These are phyloP conservation scores for Boletus huronensis DNA, from an alignment of 768 basidiomycete species.

Conservation along the genomic window DNA sequence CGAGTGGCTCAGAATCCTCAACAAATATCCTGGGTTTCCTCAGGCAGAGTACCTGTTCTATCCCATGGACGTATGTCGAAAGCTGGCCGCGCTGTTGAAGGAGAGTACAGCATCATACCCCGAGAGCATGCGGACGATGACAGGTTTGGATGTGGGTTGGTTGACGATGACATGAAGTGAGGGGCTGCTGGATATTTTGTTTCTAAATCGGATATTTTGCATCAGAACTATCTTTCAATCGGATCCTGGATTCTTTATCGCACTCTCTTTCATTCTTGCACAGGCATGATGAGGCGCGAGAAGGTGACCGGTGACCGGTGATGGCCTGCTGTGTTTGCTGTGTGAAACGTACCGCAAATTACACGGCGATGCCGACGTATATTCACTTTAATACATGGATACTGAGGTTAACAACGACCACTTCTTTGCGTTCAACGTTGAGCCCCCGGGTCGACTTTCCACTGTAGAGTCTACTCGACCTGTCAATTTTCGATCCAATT, in stretches of 20 bases:
- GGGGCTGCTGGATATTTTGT: not conserved
- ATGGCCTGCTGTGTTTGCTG: no score
- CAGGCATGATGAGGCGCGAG: no score
- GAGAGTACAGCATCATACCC: slow-evolving; percentile 81
- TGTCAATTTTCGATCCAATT: no score
- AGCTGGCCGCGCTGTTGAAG: slow-evolving; percentile 63
- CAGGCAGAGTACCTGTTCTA: slow-evolving; percentile 89
- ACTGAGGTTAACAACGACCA: no score
- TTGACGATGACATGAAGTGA: slow-evolving; percentile 32
- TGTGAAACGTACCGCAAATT: no score
- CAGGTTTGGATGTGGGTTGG: slow-evolving; percentile 81
- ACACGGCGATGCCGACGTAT: no score
- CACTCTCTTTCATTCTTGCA: not conserved
- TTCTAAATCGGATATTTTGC: not conserved
- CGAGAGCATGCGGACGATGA: slow-evolving; percentile 71
- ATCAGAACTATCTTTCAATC: not conserved
- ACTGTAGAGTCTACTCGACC: not conserved
- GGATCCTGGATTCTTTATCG: not conserved
- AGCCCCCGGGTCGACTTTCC: not conserved
- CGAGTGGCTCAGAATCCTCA: slow-evolving; percentile 42
- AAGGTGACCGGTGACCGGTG: no score
- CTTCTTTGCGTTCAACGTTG: no score
- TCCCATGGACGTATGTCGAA: slow-evolving; percentile 71
- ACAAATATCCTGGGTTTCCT: slow-evolving; percentile 77
- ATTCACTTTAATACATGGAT: no score